Percentiles rank a stretch among this genome's conserved stretches.
These are phyloP conservation scores for Cystobasidium tubakii DNA, from an alignment of 768 basidiomycete genomes.

Conservation along the genomic window DNA sequence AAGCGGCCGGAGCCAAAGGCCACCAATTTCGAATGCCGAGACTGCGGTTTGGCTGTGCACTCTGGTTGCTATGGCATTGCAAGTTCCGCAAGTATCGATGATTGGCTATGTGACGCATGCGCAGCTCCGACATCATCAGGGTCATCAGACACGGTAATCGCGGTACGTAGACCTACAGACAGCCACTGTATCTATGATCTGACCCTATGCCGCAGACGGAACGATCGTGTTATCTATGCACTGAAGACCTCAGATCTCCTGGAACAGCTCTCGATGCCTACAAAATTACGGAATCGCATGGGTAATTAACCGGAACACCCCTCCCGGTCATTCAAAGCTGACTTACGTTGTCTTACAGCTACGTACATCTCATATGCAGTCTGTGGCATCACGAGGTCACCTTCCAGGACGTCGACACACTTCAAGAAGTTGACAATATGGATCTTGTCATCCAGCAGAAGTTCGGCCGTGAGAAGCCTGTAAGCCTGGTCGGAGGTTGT, in stretches of 20 bases:
- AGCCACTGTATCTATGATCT: neutral
- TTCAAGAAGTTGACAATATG: slow-evolving; percentile 80
- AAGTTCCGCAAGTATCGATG: slow-evolving; percentile 34
- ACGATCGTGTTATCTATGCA: neutral
- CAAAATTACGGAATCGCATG: slow-evolving; percentile 42
- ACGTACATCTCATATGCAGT: slow-evolving; percentile 76
- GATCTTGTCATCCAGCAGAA: slow-evolving; percentile 51
- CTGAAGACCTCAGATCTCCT: neutral
- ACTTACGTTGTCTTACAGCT: slow-evolving; percentile 26
- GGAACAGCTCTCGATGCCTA: slow-evolving; percentile 40
- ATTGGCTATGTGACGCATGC: slow-evolving; percentile 46
- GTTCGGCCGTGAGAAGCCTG: neutral
- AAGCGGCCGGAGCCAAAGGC: slow-evolving; percentile 36
- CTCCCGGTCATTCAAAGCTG: too few species aligned
- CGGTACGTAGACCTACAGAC: neutral
- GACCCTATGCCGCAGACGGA: neutral
- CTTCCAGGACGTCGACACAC: slow-evolving; percentile 66
- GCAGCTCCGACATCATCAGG: neutral
- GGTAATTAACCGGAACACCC: slow-evolving; percentile 29
- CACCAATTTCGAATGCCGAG: slow-evolving; percentile 25
- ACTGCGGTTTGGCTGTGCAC: slow-evolving; percentile 7
- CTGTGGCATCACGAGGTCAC: slow-evolving; percentile 78
- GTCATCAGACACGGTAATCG: neutral
- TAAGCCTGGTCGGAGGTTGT: neutral
- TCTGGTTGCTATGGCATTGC: slow-evolving; percentile 43